Conservation (phyloP, 352 stramenopile genomes). For the Peronospora belbahrii region DNA sequence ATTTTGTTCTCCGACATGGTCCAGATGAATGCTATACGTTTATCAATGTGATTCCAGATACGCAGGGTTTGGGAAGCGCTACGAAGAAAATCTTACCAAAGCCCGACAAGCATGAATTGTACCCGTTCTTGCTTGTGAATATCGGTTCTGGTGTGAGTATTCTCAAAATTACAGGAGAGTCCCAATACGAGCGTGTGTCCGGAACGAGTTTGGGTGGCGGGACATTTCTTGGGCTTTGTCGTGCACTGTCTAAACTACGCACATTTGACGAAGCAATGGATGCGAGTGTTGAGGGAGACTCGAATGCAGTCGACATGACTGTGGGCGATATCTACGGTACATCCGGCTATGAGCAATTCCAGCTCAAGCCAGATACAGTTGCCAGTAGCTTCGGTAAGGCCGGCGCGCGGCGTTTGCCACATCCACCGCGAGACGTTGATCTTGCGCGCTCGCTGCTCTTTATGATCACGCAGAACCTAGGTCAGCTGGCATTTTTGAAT, state of each 20-base stretch:
- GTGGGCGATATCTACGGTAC: constrained; percentile 98
- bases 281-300: constrained; percentile 56
- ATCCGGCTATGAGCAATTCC: constrained; percentile 83
- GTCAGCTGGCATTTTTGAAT: constrained; percentile 93
- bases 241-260: constrained; percentile 85
- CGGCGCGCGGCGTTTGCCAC: constrained; percentile 17
- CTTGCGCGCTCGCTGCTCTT: constrained; percentile 91
- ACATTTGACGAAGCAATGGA: constrained; percentile 77
- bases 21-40: constrained; percentile 95
- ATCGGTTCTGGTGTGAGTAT: constrained; percentile 98
- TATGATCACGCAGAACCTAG: constrained; percentile 99
- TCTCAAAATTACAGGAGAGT: constrained; percentile 86
- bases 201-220: constrained; percentile 95
- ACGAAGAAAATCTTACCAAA: constrained; percentile 62
- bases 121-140: constrained; percentile 96
- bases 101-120: constrained; percentile 46
- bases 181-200: constrained; percentile 92
- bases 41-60: constrained; percentile 64
- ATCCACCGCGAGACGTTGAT: constrained; percentile 85
- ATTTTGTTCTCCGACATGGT: constrained; percentile 91
- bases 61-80: constrained; percentile 42
- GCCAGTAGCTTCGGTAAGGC: constrained; percentile 97
- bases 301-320: constrained; percentile 89
- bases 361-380: constrained; percentile 79
- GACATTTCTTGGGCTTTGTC: constrained; percentile 95